Base-by-base conservation (phyloP, 164 flowering plant species). In the Protea cynaroides region DNA sequence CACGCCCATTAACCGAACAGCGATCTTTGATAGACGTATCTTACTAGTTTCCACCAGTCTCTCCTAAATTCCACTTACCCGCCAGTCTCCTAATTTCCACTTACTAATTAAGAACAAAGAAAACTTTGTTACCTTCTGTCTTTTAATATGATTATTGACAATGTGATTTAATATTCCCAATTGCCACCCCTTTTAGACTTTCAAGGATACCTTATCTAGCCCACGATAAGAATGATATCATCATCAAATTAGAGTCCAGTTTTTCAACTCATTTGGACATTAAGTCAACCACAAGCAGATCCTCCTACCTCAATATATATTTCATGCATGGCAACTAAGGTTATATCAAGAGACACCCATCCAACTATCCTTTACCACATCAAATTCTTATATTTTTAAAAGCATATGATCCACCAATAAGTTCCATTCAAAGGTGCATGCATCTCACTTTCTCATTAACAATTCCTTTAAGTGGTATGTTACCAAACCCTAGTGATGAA, bases 401-500 rank as follows among this genome's bases (percentile, higher is more conserved):
- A 49, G 18, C 14, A 10, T n/a, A n/a, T 9, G 5, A 44, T 15
- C 12, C 25, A 21, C 53, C 8, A n/a, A n/a, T n/a, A 60, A 29
- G 18, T 13, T 4, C 19, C 19, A 25, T 23, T 12, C 46, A 40
- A 40, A 8, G 46, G 10, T 40, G 13, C 10, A 8, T 25, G 6
- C 18, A 13, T 34, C 23, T 25, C 22, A 57, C 15, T n/a, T n/a
- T n/a, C n/a, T 56, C 71, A 63, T 66, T 57, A 25, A 21, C 14
- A 18, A 66, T 29, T 29, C 8, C 37, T 38, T 38, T 53, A 38
- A 44, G 58, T 75, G 81, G 81, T 55, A 37, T 71, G 62, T 59
- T 43, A 61, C 81, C 84, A 65, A 77, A 70, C 75, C 61, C 66
- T 51, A 9, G 57, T 22, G 75, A 78, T 22, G 75, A 78, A 17